phyloP scores from a whole-genome alignment of 2,329 filamentous ascomycete species.

The Fusarium palustre region DNA sequence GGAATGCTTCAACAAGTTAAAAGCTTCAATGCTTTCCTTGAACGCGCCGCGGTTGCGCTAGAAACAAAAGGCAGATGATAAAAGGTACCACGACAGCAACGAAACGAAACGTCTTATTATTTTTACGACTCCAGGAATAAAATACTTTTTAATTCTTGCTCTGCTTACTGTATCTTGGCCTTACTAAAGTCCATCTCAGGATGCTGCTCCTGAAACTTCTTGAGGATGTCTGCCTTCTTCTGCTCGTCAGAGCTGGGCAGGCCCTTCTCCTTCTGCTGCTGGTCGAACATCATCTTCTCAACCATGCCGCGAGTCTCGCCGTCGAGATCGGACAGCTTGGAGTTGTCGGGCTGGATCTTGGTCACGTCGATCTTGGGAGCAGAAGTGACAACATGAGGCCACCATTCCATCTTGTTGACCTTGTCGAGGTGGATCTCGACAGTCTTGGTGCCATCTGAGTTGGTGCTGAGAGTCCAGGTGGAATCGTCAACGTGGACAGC shows the following conservation, averaged over 20 bases:
- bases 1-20: slow-evolving; percentile 67
- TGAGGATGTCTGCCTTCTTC: slow-evolving; percentile 92
- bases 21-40: slow-evolving; percentile 73
- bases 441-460: slow-evolving; percentile 73
- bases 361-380: slow-evolving; percentile 94
- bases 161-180: slow-evolving; percentile 69
- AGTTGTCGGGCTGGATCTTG: slow-evolving; percentile 94
- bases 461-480: slow-evolving; percentile 89
- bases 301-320: slow-evolving; percentile 97
- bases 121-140: slow-evolving; percentile 7
- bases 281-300: slow-evolving; percentile 99
- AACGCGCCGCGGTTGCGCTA: slow-evolving; percentile 68
- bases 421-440: slow-evolving; percentile 94
- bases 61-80: slow-evolving; percentile 56
- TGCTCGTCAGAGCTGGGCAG: slow-evolving; percentile 92
- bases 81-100: slow-evolving; percentile 4
- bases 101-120: slow-evolving; percentile 13
- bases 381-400: slow-evolving; percentile 87
- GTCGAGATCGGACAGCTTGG: slow-evolving; percentile 90
- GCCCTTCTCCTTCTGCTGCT: slow-evolving; percentile 94
- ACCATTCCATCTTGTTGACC: slow-evolving; percentile 97
- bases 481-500: slow-evolving; percentile 85
- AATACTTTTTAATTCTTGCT: slow-evolving; percentile 13
- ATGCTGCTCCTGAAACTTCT: slow-evolving; percentile 88
- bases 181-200: slow-evolving; percentile 80